Evolutionary conservation across 768 basidiomycete species (phyloP).

Genomic region (Rhizopogon roseolus): DNA sequence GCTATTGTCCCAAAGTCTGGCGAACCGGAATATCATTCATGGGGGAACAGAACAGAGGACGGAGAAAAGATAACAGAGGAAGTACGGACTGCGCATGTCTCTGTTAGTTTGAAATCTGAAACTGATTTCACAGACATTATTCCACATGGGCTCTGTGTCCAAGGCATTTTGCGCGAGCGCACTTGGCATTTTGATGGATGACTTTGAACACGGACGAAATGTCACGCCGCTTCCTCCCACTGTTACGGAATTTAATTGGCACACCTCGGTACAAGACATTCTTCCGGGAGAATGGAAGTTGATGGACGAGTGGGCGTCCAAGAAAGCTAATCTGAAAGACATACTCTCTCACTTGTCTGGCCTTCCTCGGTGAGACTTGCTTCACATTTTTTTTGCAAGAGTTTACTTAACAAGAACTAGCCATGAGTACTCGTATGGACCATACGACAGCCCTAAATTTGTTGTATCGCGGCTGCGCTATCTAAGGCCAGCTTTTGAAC

Average conservation of each 20-base stretch:
- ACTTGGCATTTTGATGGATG: slow-evolving; percentile 38
- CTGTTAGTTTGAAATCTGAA: not conserved
- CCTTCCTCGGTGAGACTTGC: slow-evolving; percentile 24
- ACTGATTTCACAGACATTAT: slow-evolving; percentile 27
- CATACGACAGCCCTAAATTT: slow-evolving; percentile 20
- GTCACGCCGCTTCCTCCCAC: slow-evolving; percentile 27
- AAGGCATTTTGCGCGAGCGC: slow-evolving; percentile 36
- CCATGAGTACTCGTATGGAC: slow-evolving; percentile 29
- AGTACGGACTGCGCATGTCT: slow-evolving; percentile 18
- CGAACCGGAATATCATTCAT: slow-evolving; percentile 23
- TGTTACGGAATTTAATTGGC: slow-evolving; percentile 29
- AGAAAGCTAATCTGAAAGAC: slow-evolving; percentile 32
- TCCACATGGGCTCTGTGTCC: slow-evolving; percentile 31
- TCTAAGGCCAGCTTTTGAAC: slow-evolving; percentile 27
- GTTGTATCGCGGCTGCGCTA: slow-evolving; percentile 20
- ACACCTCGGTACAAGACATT: slow-evolving; percentile 31
- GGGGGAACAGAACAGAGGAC: slow-evolving; percentile 33
- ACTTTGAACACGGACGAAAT: slow-evolving; percentile 31
- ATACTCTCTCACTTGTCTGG: slow-evolving; percentile 38
- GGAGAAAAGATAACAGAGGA: slow-evolving; percentile 26
- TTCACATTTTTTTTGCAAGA: not conserved
- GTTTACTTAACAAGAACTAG: slow-evolving; percentile 10
- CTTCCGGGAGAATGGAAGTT: slow-evolving; percentile 37
- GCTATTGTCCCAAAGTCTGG: slow-evolving; percentile 22
- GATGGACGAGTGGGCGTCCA: slow-evolving; percentile 37